Evolutionary conservation across 2,329 filamentous ascomycete species (phyloP).

Genomic region (Tolypocladium inflatum): DNA sequence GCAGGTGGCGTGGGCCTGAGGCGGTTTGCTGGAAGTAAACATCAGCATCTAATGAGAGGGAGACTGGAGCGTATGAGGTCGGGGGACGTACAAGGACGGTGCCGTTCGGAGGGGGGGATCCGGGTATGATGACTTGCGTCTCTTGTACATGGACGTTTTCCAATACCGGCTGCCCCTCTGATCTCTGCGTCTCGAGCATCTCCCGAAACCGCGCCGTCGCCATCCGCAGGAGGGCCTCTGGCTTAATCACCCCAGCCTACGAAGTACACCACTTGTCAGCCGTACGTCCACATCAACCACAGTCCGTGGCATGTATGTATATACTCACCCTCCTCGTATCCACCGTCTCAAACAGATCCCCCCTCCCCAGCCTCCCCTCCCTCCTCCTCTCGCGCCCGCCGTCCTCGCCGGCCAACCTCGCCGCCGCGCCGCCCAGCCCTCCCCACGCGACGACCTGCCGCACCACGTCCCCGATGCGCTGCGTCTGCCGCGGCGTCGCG

Average conservation of each 20-base stretch:
- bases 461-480: slow-evolving; percentile 13
- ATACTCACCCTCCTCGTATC: slow-evolving; percentile 5
- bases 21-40: slow-evolving; percentile 11
- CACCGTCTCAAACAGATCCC: slow-evolving; percentile 3
- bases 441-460: slow-evolving; percentile 4
- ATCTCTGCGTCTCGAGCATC: slow-evolving; percentile 2
- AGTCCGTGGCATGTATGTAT: too few species aligned
- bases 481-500: slow-evolving; percentile 9
- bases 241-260: slow-evolving; percentile 6
- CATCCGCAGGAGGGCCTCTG: slow-evolving; percentile 4
- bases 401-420: slow-evolving; percentile 3
- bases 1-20: slow-evolving; percentile 11
- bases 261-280: not conserved
- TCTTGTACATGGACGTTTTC: slow-evolving; percentile 4
- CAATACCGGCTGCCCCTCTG: not conserved
- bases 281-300: not conserved
- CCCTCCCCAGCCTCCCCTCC: not conserved
- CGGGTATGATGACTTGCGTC: slow-evolving; percentile 5
- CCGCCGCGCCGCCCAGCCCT: slow-evolving; percentile 6
- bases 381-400: not conserved
- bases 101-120: not conserved
- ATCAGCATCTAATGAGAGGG: not conserved
- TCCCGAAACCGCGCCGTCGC: slow-evolving; percentile 5
- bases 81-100: not conserved
- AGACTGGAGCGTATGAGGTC: not conserved